These are phyloP conservation scores for Aspergillus piperis DNA, from an alignment of 2,329 filamentous ascomycete species.

Conservation along the genomic window DNA sequence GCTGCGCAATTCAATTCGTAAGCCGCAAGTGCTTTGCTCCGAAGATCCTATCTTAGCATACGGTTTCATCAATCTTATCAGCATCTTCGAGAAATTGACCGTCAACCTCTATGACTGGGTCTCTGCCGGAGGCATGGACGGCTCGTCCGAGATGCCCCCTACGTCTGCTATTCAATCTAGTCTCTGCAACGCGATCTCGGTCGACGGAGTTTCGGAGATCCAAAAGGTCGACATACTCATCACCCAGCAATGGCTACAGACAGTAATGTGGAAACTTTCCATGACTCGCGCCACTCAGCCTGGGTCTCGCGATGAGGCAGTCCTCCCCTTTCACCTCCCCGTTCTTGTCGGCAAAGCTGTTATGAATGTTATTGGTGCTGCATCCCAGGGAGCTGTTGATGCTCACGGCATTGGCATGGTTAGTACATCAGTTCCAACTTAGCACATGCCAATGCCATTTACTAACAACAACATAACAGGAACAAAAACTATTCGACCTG, in stretches of 20 bases:
- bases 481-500: conserved; percentile 43
- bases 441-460: not conserved
- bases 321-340: conserved; percentile 65
- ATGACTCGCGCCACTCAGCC: conserved; percentile 66
- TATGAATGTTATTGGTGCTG: conserved; percentile 68
- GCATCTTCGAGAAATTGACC: conserved; percentile 42
- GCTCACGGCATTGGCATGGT: conserved; percentile 74
- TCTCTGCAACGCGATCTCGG: conserved; percentile 56
- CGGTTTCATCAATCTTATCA: conserved; percentile 44
- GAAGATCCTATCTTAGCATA: conserved; percentile 51
- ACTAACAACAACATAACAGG: conserved; percentile 22
- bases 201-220: conserved; percentile 61
- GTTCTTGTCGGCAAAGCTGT: conserved; percentile 65
- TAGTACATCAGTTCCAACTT: conserved; percentile 36
- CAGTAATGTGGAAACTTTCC: conserved; percentile 72
- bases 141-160: conserved; percentile 30
- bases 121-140: conserved; percentile 36
- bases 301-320: conserved; percentile 55
- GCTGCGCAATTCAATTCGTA: conserved; percentile 66
- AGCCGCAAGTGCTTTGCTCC: conserved; percentile 63
- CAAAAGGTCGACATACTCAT: conserved; percentile 69
- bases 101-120: conserved; percentile 43
- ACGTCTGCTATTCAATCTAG: conserved; percentile 53
- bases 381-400: conserved; percentile 74
- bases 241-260: conserved; percentile 70